Conservation (phyloP, 441 rosid genomes). For the Aleurites moluccanus region DNA sequence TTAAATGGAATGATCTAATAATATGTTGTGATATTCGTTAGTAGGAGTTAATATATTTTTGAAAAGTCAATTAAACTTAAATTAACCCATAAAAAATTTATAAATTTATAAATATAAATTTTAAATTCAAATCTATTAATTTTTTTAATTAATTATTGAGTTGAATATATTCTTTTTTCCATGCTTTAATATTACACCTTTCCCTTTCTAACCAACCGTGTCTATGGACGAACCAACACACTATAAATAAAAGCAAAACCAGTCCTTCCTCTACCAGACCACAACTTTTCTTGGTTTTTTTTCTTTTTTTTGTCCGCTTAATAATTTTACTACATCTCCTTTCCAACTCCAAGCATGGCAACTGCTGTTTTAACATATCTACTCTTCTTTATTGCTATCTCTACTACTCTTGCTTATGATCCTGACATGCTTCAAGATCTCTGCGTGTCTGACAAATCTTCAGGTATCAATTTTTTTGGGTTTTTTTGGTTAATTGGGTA, state of each 20-base stretch:
- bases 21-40: too few species aligned
- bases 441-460: constrained; percentile 58
- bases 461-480: constrained; percentile 40
- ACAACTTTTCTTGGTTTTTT: neutral
- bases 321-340: neutral
- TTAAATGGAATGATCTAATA: too few species aligned
- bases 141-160: constrained; percentile 33
- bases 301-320: neutral
- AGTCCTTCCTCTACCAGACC: neutral
- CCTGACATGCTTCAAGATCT: constrained; percentile 83
- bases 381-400: constrained; percentile 31
- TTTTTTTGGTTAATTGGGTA: too few species aligned
- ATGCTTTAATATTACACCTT: constrained; percentile 27
- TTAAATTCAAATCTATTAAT: too few species aligned
- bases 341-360: constrained; percentile 31
- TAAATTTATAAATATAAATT: too few species aligned
- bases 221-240: too few species aligned
- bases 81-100: too few species aligned
- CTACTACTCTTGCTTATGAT: constrained; percentile 45
- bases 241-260: constrained; percentile 5
- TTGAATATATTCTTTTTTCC: constrained; percentile 17
- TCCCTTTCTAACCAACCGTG: constrained; percentile 16
- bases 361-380: constrained; percentile 25
- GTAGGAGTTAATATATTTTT: too few species aligned
- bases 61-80: too few species aligned